Base-by-base conservation (phyloP, 805 yeast species). In the Ogataea wickerhamii region DNA sequence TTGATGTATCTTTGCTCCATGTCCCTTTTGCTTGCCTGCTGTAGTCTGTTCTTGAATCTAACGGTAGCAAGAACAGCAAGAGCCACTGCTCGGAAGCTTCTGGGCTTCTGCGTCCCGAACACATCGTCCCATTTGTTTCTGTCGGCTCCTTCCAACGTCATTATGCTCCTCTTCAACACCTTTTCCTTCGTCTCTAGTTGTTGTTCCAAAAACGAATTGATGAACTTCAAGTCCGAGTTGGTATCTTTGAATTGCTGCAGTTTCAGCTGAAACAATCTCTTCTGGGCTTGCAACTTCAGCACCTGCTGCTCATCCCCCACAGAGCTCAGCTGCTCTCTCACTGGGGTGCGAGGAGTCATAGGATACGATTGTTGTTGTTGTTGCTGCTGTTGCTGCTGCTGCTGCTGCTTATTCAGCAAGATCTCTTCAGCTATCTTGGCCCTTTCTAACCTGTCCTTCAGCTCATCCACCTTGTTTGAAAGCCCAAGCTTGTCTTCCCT, bases 261-360 rank as follows among this genome's bases (percentile, higher is more conserved):
- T 47, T 69, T 73, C 36, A 76, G 68, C 46, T 61, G 68, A 53
- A 68, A 71, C 38, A 71, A 65, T 23, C 67, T 67, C 43, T 67
- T 56, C 51, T 74, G 75, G 33, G 62, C 61, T 31, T 66, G 65
- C 23, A 66, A 52, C 11, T 63, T 47, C 14, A 45, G 51, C 14
- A 55, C 7, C 14, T 40, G 47, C 12, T 19, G 32, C 21, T 32
- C 32, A 18, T 27, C 18, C 12, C 34, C 27, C 8, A 23, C 18
- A 11, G 37, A 18, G 16, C 23, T 22, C 6, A 3, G n/a, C 2
- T 30, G 11, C 8, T 38, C 17, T 17, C 36, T 28, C n/a, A 38
- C 28, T 5, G 49, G 33, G 17, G 60, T 47, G 16, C 46, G 44
- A 4, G 55, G 56, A 10, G 54, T 51, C 2, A 53, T 40, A 12